Conservation (phyloP, 2,329 filamentous ascomycete species). For the Domatiomyces catenatus region DNA sequence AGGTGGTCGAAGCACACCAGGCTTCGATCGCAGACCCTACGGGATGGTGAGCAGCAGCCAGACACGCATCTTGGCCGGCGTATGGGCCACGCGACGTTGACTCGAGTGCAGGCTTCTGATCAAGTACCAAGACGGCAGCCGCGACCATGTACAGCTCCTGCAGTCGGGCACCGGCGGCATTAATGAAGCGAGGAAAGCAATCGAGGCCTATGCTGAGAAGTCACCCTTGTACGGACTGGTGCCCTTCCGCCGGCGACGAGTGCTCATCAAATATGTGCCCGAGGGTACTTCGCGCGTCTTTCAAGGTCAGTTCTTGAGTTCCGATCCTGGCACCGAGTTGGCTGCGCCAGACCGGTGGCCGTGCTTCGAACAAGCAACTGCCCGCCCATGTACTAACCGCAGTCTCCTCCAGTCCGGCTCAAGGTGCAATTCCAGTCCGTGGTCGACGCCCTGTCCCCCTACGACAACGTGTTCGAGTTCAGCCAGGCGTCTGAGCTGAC, state of each 20-base stretch:
- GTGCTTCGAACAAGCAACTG: too few relatives aligned
- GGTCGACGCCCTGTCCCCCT: constrained; percentile 57
- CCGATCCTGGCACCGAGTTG: neutral
- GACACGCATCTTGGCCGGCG: neutral
- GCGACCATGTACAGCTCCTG: constrained; percentile 74
- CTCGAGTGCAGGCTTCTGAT: constrained; percentile 63
- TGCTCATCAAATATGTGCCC: constrained; percentile 83
- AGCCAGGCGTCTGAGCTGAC: constrained; percentile 60
- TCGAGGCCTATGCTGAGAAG: constrained; percentile 64
- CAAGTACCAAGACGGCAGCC: constrained; percentile 55
- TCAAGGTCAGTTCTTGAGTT: constrained; percentile 58
- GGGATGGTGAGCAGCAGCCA: constrained; percentile 62
- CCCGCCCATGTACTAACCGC: neutral
- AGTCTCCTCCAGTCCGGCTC: constrained; percentile 51
- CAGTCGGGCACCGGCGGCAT: constrained; percentile 66
- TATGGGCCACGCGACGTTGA: constrained; percentile 1
- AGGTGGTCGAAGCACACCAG: constrained; percentile 73
- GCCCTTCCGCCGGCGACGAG: constrained; percentile 74
- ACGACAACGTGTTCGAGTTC: constrained; percentile 73
- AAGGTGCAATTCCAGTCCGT: constrained; percentile 52
- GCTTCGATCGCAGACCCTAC: constrained; percentile 65
- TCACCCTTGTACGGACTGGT: constrained; percentile 87
- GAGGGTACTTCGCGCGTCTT: constrained; percentile 80
- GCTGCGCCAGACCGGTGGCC: too few relatives aligned
- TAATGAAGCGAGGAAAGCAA: constrained; percentile 62